Base-by-base conservation (phyloP, 2,329 filamentous ascomycete species). In the Diplodia mutila region DNA sequence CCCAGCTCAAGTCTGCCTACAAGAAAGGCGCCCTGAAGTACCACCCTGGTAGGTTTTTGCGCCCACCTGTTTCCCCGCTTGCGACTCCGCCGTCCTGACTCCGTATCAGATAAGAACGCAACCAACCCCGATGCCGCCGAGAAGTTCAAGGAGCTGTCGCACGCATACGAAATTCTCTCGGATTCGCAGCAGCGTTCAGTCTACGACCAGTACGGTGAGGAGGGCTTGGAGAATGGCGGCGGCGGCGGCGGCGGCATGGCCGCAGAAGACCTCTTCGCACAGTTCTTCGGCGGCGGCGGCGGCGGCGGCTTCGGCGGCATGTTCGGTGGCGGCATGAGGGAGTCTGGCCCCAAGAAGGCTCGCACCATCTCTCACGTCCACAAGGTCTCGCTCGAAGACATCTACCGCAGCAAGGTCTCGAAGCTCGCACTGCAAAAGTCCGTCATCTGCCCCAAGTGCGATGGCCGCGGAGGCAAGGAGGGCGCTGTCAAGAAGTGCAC, bases 181-280 rank as follows among this genome's bases (percentile, higher is more conserved):
- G 95, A 99, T 78, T 80, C 91, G 48, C 91, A 97, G 80, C 97
- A 97, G 86, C 92, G 95, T 77, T 82, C 89, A 74, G 79, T 98
- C 70, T 99, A 99, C 81, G 95, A 99, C 77, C 93, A 97, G 81
- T 97, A 96, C 90, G 95, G 95, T 73, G 94, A 99, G 84, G 93
- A 96, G 75, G 95, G 95, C 70, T 88, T 99, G 61, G 94, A 98
- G 78, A 83, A 86, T 79, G 94, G 94, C 73, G 91, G 85, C 66
- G 91, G 87, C 69, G 90, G 86, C 69, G 89, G 85, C 69, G 86
- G 88, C 71, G 93, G 93, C 77, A 97, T 97, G 93, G 93, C 92
- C 73, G 94, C 94, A 25, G 95, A 98, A 81, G 94, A 98, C 73
- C 86, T 98, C 70, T 97, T 98, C 78, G 92, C 94, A 53, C 93